phyloP scores from a whole-genome alignment of 768 basidiomycete genomes.

The Tricholoma saponaceum region DNA sequence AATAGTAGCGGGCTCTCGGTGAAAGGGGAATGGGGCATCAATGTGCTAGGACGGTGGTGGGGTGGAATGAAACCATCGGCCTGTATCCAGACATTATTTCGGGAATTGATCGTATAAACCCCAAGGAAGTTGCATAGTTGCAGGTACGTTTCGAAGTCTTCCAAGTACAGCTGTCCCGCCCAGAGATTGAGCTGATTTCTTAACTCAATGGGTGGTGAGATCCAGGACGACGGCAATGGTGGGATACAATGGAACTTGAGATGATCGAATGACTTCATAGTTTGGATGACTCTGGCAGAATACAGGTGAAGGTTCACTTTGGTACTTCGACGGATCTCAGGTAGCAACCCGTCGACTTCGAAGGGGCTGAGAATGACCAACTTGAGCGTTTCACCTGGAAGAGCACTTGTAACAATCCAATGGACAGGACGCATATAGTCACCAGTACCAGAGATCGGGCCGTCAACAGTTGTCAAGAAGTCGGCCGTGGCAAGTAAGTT shows the following conservation, averaged over 20 bases:
- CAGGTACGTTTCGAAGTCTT: slow-evolving; percentile 26
- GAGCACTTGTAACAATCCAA: slow-evolving; percentile 34
- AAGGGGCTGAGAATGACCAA: slow-evolving; percentile 37
- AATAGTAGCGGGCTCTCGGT: slow-evolving; percentile 29
- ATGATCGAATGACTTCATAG: slow-evolving; percentile 34
- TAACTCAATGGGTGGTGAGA: slow-evolving; percentile 7
- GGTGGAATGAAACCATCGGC: slow-evolving; percentile 28
- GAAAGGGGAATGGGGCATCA: slow-evolving; percentile 22
- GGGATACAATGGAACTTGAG: slow-evolving; percentile 27
- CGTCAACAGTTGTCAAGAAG: slow-evolving; percentile 27
- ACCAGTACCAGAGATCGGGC: slow-evolving; percentile 10
- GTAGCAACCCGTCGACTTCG: slow-evolving; percentile 35
- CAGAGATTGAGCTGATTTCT: slow-evolving; percentile 37
- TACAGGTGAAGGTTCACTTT: slow-evolving; percentile 39
- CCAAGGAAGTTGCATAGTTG: slow-evolving; percentile 30
- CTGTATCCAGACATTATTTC: slow-evolving; percentile 4
- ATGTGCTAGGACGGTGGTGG: slow-evolving; percentile 12
- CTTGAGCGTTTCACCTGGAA: background rate
- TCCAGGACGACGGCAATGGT: slow-evolving; percentile 15
- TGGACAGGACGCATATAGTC: slow-evolving; percentile 35
- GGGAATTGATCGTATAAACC: slow-evolving; percentile 10
- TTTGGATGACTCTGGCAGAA: slow-evolving; percentile 29
- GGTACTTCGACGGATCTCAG: slow-evolving; percentile 26
- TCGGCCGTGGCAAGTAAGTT: slow-evolving; percentile 29
- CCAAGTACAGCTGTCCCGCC: slow-evolving; percentile 42